Conservation (phyloP, 2,329 filamentous ascomycete species). For the Teratosphaeria nubilosa region DNA sequence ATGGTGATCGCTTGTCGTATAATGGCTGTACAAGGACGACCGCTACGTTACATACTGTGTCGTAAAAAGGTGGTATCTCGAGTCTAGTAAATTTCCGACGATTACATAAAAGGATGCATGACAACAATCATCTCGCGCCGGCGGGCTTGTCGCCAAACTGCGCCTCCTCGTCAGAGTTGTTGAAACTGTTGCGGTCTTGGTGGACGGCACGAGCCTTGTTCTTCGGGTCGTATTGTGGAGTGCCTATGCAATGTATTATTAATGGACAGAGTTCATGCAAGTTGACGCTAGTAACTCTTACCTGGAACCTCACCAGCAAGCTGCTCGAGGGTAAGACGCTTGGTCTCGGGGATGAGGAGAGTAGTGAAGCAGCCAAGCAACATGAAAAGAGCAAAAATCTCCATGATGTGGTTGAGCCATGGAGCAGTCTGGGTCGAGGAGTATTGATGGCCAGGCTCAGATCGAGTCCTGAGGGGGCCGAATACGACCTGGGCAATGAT, state of each 20-base stretch:
- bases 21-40: neutral
- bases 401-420: conserved; percentile 63
- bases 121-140: neutral
- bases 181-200: neutral
- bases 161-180: conserved; percentile 1
- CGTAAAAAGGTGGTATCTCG: neutral
- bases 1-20: neutral
- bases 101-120: neutral
- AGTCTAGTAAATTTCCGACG: neutral
- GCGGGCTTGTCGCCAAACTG: neutral
- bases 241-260: conserved; percentile 31
- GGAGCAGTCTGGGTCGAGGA: conserved; percentile 42
- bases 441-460: neutral
- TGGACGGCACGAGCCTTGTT: conserved; percentile 1
- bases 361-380: conserved; percentile 58
- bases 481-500: conserved; percentile 42
- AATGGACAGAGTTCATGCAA: too few species aligned
- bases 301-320: conserved; percentile 53
- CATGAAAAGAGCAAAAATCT: conserved; percentile 76
- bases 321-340: conserved; percentile 61
- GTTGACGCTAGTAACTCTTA: neutral
- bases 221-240: conserved; percentile 34
- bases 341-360: conserved; percentile 66
- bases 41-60: neutral
- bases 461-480: conserved; percentile 40